Conservation (phyloP, 768 basidiomycete species). For the Suillus subaureus region DNA sequence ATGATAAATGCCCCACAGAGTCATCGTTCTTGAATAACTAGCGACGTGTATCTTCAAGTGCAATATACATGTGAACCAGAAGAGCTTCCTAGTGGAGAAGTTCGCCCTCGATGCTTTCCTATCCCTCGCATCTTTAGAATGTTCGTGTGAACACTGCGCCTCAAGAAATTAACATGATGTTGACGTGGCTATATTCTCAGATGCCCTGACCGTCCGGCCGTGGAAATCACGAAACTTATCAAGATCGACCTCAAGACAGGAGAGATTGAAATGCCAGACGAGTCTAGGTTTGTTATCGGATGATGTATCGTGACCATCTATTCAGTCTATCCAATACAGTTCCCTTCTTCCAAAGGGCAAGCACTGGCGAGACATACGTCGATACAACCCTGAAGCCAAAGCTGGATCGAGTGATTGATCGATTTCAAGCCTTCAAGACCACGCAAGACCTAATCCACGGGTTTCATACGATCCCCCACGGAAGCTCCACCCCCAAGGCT, state of each 20-base stretch:
- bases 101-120: constrained; percentile 63
- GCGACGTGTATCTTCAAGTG: constrained; percentile 26
- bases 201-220: constrained; percentile 63
- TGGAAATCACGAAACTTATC: constrained; percentile 69
- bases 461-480: background rate
- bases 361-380: constrained; percentile 34
- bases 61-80: constrained; percentile 66
- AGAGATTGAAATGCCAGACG: constrained; percentile 51
- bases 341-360: constrained; percentile 32
- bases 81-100: constrained; percentile 23
- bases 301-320: background rate
- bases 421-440: background rate
- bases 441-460: background rate
- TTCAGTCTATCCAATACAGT: constrained; percentile 25
- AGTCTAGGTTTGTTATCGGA: constrained; percentile 40
- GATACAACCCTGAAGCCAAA: constrained; percentile 21
- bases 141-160: constrained; percentile 42
- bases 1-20: constrained; percentile 4
- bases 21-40: constrained; percentile 10
- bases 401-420: constrained; percentile 10
- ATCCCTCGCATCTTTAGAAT: constrained; percentile 74
- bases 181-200: constrained; percentile 38
- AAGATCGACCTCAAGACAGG: constrained; percentile 49
- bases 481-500: background rate
- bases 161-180: constrained; percentile 8